phyloP scores from a whole-genome alignment of 176 grass and related monocot genomes.

The maize (Zea mays) region DNA sequence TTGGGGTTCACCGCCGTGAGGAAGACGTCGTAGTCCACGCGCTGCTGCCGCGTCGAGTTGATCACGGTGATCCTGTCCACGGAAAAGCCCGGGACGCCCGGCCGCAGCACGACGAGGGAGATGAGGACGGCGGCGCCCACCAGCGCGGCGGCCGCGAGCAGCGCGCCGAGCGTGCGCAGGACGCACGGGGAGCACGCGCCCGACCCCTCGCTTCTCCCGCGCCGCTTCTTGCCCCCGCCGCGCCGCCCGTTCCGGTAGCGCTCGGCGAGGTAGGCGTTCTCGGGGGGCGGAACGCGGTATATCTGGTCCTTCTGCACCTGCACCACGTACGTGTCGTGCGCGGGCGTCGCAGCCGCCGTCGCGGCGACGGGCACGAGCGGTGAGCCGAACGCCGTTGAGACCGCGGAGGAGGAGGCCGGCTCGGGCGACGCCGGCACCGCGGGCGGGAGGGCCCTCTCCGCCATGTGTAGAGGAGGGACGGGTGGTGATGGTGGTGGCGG shows the following conservation, averaged over 20 bases:
- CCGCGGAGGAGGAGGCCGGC: slow-evolving; percentile 22
- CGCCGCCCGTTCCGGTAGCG: slow-evolving; percentile 52
- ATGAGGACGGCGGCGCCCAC: slow-evolving; percentile 24
- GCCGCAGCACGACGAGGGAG: slow-evolving; percentile 42
- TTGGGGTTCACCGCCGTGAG: slow-evolving; percentile 66
- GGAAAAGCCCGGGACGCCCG: slow-evolving; percentile 51
- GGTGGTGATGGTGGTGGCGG: background rate
- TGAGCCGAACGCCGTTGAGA: slow-evolving; percentile 37
- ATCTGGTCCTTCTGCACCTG: slow-evolving; percentile 89
- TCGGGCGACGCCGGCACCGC: slow-evolving; percentile 28
- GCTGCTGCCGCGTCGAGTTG: slow-evolving; percentile 23
- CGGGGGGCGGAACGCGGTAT: slow-evolving; percentile 82
- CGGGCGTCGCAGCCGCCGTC: background rate
- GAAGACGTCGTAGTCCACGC: slow-evolving; percentile 52
- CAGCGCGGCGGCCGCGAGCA: slow-evolving; percentile 16
- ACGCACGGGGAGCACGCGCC: slow-evolving; percentile 32
- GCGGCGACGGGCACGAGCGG: slow-evolving; percentile 24
- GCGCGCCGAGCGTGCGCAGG: slow-evolving; percentile 21
- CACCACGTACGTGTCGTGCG: slow-evolving; percentile 66
- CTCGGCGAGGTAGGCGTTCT: slow-evolving; percentile 77
- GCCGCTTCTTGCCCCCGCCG: background rate
- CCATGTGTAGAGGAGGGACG: slow-evolving; percentile 47
- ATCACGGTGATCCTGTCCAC: slow-evolving; percentile 45
- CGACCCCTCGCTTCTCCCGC: background rate
- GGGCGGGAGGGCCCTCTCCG: slow-evolving; percentile 63